A percentile compares a stretch with the other conserved stretches of the same genome.
Conservation (phyloP, 176 grass and related monocot species). For the Rhynchospora breviuscula region DNA sequence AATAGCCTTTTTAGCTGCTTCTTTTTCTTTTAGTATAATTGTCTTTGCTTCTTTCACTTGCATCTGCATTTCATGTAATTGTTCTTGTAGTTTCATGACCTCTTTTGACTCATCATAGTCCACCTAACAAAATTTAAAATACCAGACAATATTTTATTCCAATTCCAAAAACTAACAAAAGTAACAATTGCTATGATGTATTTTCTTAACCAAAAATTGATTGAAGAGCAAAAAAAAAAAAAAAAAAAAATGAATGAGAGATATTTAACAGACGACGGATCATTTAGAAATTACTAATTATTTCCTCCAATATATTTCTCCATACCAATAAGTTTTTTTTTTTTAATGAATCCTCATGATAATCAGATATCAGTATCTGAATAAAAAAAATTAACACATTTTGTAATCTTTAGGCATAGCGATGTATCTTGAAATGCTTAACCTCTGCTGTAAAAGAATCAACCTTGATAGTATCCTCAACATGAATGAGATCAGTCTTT, state of each 20-base stretch:
- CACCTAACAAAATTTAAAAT: background rate
- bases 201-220: conserved; percentile 40
- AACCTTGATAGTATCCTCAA: conserved; percentile 82
- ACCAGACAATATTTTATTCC: background rate
- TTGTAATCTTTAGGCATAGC: background rate
- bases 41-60: conserved; percentile 82
- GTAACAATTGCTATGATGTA: conserved; percentile 62
- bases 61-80: conserved; percentile 58
- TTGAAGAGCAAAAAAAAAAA: background rate
- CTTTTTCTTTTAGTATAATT: conserved; percentile 64
- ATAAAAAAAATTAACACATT: background rate
- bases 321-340: background rate
- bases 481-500: conserved; percentile 72
- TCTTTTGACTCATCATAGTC: background rate
- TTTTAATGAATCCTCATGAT: background rate
- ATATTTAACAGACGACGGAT: too few relatives aligned
- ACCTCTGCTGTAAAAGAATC: conserved; percentile 67
- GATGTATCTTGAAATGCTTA: conserved; percentile 61
- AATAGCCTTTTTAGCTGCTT: conserved; percentile 91
- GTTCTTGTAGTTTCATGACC: conserved; percentile 70
- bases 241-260: too few relatives aligned
- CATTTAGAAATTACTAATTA: background rate
- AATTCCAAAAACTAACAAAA: background rate
- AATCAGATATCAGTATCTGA: background rate
- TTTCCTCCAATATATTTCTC: too few relatives aligned